These are phyloP conservation scores for Mortierella sp. DNA, from an alignment of 371 early-diverging fungal genomes.

Conservation along the genomic window DNA sequence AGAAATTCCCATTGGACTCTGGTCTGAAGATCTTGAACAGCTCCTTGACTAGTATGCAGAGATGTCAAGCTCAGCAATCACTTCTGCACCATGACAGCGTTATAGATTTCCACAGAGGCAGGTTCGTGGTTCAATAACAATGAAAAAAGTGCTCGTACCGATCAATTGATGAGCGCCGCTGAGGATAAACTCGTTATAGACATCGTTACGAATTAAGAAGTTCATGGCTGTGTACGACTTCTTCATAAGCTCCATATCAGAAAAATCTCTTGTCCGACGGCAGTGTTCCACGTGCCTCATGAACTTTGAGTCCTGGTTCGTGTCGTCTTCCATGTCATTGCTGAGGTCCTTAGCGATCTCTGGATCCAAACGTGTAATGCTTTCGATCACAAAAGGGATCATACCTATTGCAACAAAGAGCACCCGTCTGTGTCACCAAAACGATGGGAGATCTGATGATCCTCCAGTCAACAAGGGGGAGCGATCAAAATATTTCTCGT, in stretches of 20 bases:
- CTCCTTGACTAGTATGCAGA: constrained; percentile 27
- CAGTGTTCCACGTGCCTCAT: constrained; percentile 31
- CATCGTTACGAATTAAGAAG: constrained; percentile 39
- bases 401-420: constrained; percentile 23
- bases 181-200: constrained; percentile 52
- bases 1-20: constrained; percentile 51
- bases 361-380: constrained; percentile 50
- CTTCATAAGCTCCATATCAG: constrained; percentile 47
- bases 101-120: background rate
- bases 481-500: too few relatives aligned
- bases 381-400: constrained; percentile 35
- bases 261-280: constrained; percentile 34
- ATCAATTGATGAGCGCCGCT: constrained; percentile 36
- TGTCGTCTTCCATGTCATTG: constrained; percentile 13
- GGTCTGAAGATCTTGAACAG: constrained; percentile 52
- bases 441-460: background rate
- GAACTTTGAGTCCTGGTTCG: constrained; percentile 40
- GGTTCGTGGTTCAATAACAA: background rate
- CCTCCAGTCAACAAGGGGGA: too few relatives aligned
- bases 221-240: constrained; percentile 54
- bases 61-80: too few relatives aligned
- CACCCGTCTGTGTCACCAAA: background rate
- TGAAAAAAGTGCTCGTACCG: constrained; percentile 17
- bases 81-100: too few relatives aligned
- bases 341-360: constrained; percentile 26